Evolutionary conservation across 2,329 filamentous ascomycete species (phyloP).

Genomic region (Phialemoniopsis sp.): DNA sequence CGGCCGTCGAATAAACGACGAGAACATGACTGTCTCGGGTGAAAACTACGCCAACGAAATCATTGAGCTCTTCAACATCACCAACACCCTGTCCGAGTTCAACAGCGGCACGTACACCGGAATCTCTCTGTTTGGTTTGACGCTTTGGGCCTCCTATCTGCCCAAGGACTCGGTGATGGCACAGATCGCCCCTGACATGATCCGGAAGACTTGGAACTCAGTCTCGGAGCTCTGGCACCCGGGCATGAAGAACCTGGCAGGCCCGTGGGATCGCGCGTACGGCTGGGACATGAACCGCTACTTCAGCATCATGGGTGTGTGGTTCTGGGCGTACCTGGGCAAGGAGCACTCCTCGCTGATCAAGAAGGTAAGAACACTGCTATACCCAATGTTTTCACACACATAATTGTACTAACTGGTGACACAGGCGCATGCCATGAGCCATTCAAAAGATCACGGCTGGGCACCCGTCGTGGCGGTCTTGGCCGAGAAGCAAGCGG

Average conservation of each 20-base stretch:
- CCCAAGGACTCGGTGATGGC: conserved; percentile 47
- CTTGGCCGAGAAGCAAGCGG: conserved; percentile 43
- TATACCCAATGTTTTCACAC: too few relatives aligned
- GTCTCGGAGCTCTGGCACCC: conserved; percentile 53
- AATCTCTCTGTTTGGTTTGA: conserved; percentile 54
- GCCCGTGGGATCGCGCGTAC: conserved; percentile 61
- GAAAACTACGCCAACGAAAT: conserved; percentile 52
- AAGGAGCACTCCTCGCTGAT: conserved; percentile 34
- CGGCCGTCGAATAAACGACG: conserved; percentile 45
- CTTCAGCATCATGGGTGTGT: conserved; percentile 51
- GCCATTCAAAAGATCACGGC: conserved; percentile 55
- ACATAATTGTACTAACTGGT: too few relatives aligned
- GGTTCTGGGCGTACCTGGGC: conserved; percentile 55
- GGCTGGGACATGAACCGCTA: conserved; percentile 63
- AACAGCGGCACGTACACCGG: conserved; percentile 61
- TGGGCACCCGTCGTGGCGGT: conserved; percentile 54
- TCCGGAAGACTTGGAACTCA: conserved; percentile 47
- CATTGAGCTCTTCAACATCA: conserved; percentile 50
- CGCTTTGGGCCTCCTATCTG: conserved; percentile 57
- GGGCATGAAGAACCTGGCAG: conserved; percentile 55
- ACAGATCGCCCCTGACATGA: conserved; percentile 44
- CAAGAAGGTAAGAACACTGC: conserved; percentile 17
- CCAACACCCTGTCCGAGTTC: conserved; percentile 57
- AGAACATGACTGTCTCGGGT: conserved; percentile 54
- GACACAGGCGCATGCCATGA: conserved; percentile 48